These are phyloP conservation scores for Candida ipomoeae DNA, from an alignment of 805 yeast genomes.

Conservation along the genomic window DNA sequence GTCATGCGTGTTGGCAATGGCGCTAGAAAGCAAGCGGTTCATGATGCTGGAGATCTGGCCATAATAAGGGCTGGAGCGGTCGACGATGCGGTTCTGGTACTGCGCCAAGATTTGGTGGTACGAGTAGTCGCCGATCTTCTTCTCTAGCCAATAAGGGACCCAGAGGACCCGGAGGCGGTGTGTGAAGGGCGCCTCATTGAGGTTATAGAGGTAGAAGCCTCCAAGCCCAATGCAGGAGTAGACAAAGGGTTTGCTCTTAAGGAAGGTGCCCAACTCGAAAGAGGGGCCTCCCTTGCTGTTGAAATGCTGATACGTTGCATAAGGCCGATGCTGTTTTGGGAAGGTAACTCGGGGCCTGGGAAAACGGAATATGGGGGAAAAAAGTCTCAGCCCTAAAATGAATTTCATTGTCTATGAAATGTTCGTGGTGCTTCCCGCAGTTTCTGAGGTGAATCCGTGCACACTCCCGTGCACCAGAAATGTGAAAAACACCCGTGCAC, in stretches of 20 bases:
- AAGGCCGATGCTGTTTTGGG: not conserved
- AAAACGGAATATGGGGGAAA: not conserved
- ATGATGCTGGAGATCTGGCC: constrained; percentile 57
- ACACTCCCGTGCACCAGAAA: too few relatives aligned
- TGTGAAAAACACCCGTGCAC: not conserved
- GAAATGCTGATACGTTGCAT: constrained; percentile 21
- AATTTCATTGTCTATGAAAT: too few relatives aligned
- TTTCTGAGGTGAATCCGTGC: too few relatives aligned
- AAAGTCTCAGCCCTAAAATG: too few relatives aligned
- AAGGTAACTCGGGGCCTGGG: not conserved
- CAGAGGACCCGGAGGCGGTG: constrained; percentile 68
- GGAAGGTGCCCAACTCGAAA: constrained; percentile 12
- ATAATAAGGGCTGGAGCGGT: constrained; percentile 59
- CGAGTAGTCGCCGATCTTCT: constrained; percentile 55
- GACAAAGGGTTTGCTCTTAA: constrained; percentile 31
- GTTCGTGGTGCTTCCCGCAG: too few relatives aligned
- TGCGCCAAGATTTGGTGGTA: constrained; percentile 59
- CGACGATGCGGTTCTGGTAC: constrained; percentile 51
- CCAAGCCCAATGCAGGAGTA: constrained; percentile 21
- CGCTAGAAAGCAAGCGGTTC: constrained; percentile 57
- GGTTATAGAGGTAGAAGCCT: constrained; percentile 31
- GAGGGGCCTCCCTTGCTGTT: constrained; percentile 4
- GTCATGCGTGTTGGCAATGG: constrained; percentile 34
- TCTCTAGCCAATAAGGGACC: constrained; percentile 63
- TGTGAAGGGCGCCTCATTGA: constrained; percentile 80